A percentile compares a stretch with the other conserved stretches of the same genome.
phyloP scores from a whole-genome alignment of 2,329 filamentous ascomycete species.

The Ophiocordyceps camponoti-leonardi region DNA sequence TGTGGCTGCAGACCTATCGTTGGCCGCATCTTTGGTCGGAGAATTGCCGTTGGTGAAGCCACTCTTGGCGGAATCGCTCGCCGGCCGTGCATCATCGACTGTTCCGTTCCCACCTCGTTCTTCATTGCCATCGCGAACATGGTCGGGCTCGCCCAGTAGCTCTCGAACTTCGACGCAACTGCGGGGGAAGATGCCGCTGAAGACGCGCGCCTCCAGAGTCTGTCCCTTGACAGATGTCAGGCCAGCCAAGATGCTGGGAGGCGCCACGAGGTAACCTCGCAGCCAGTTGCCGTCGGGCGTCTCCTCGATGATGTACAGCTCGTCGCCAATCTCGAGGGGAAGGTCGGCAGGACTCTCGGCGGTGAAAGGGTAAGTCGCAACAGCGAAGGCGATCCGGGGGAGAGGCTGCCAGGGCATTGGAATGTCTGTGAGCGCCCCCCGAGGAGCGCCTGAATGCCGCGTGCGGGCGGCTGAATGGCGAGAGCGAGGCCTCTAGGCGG shows the following conservation, averaged over 20 bases:
- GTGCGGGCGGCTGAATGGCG: not conserved
- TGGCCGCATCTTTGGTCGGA: slow-evolving; percentile 17
- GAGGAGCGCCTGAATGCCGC: not conserved
- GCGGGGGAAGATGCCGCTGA: slow-evolving; percentile 93
- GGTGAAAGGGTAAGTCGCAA: slow-evolving; percentile 87
- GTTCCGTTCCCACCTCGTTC: slow-evolving; percentile 22
- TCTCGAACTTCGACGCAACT: slow-evolving; percentile 93
- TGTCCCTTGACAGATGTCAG: slow-evolving; percentile 83
- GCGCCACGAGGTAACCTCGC: slow-evolving; percentile 86
- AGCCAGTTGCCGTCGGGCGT: slow-evolving; percentile 86
- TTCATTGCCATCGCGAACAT: slow-evolving; percentile 25
- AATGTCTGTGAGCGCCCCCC: slow-evolving; percentile 6
- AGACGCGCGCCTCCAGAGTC: slow-evolving; percentile 86
- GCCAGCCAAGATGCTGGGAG: slow-evolving; percentile 80
- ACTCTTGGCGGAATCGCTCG: slow-evolving; percentile 36
- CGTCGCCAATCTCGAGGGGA: slow-evolving; percentile 92
- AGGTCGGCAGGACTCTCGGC: slow-evolving; percentile 78
- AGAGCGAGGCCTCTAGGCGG: not conserved
- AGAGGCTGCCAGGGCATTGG: slow-evolving; percentile 94
- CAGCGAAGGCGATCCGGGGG: slow-evolving; percentile 91
- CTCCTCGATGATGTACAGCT: slow-evolving; percentile 97
- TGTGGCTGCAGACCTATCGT: slow-evolving; percentile 10
- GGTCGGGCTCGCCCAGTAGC: slow-evolving; percentile 61
- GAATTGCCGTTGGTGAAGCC: slow-evolving; percentile 23
- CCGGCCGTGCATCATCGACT: slow-evolving; percentile 10